A percentile compares a stretch with the other conserved stretches of the same genome.
Evolutionary conservation across 1,139 yeast genomes (phyloP).

Genomic region (Candida labiduridarum): DNA sequence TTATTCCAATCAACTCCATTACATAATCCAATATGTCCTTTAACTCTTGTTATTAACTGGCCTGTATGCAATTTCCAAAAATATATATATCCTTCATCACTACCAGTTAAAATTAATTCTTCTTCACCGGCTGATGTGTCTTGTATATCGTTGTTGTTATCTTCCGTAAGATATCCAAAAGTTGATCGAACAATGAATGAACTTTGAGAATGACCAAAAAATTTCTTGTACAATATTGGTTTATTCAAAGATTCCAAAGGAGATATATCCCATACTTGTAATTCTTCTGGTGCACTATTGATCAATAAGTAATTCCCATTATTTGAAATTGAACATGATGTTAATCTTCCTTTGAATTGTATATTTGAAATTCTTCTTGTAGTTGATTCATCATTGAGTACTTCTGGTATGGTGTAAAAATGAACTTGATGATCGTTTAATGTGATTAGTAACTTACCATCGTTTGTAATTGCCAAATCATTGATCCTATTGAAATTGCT

Average conservation of each 20-base stretch:
- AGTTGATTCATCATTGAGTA: constrained; percentile 35
- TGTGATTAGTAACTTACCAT: constrained; percentile 63
- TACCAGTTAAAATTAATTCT: constrained; percentile 74
- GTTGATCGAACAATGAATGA: constrained; percentile 75
- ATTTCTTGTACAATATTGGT: constrained; percentile 58
- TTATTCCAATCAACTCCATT: constrained; percentile 80
- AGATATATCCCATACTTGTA: constrained; percentile 74
- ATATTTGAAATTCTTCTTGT: constrained; percentile 38
- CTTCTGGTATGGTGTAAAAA: constrained; percentile 48
- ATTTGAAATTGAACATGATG: constrained; percentile 43
- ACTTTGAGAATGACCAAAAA: constrained; percentile 71
- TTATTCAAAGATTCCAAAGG: constrained; percentile 9
- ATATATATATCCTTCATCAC: constrained; percentile 79
- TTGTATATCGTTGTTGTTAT: constrained; percentile 18
- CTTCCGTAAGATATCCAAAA: constrained; percentile 57
- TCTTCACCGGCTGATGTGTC: constrained; percentile 38
- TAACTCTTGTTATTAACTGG: constrained; percentile 57
- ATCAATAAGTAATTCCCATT: constrained; percentile 57
- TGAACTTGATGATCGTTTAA: constrained; percentile 63
- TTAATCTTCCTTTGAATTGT: constrained; percentile 33
- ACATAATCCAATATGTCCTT: constrained; percentile 69
- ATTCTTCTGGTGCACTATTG: constrained; percentile 73
- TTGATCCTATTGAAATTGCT: constrained; percentile 55
- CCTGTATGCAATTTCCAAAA: constrained; percentile 82
- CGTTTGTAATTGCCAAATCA: constrained; percentile 63